Evolutionary conservation across 192 early-diverging fungal species (phyloP).

Genomic region (Backusella liffmaniae): DNA sequence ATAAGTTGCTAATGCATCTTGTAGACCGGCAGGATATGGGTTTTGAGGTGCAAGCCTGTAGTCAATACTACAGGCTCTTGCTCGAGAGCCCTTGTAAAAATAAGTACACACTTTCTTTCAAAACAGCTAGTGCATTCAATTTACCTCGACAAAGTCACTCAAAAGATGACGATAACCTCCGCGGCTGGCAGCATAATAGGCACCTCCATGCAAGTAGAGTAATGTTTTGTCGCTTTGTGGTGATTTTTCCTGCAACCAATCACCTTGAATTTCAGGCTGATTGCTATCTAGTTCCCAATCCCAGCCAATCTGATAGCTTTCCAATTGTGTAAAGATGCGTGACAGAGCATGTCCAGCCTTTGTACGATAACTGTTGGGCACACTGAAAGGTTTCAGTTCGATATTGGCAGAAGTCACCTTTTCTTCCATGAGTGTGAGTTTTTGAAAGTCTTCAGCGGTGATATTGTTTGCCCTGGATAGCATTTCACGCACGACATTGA

Average conservation of each 20-base stretch:
- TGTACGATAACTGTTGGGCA: constrained; percentile 32
- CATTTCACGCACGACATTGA: constrained; percentile 32
- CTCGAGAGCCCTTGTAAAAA: constrained; percentile 12
- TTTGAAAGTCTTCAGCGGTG: constrained; percentile 40
- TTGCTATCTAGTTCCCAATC: constrained; percentile 42
- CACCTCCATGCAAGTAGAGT: constrained; percentile 80
- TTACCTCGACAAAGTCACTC: constrained; percentile 46
- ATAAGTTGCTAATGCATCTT: constrained; percentile 80
- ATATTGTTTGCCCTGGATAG: constrained; percentile 12
- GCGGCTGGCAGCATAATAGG: constrained; percentile 46
- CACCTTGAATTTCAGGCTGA: constrained; percentile 27
- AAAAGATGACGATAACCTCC: constrained; percentile 40
- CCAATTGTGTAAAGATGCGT: constrained; percentile 25
- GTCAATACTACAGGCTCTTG: constrained; percentile 39
- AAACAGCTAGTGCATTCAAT: background rate
- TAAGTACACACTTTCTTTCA: background rate
- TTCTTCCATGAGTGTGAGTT: constrained; percentile 13
- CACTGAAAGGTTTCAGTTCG: background rate
- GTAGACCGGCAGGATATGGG: constrained; percentile 77
- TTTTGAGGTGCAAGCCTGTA: constrained; percentile 82
- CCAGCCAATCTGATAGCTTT: constrained; percentile 37
- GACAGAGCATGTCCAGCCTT: constrained; percentile 32
- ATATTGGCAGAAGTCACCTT: constrained; percentile 13
- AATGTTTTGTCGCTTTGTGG: constrained; percentile 48
- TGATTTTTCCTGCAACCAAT: constrained; percentile 41